These are phyloP conservation scores for Saccharomycopsis sp. DNA, from an alignment of 805 yeast genomes.

Conservation along the genomic window DNA sequence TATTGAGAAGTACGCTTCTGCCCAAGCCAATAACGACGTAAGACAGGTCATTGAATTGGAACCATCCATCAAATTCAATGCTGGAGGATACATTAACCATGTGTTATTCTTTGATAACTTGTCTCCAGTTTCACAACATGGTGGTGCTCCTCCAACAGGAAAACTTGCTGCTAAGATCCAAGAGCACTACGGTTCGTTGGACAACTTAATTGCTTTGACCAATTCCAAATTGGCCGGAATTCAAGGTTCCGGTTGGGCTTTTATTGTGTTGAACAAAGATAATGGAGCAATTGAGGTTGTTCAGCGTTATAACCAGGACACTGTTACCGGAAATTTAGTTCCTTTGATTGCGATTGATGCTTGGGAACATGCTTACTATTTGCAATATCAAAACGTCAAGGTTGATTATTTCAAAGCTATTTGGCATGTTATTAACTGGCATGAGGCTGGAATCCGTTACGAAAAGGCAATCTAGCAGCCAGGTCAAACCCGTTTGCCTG, in stretches of 20 bases:
- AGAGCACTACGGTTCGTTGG: conserved; percentile 39
- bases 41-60: conserved; percentile 37
- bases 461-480: neutral
- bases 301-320: conserved; percentile 43
- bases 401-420: conserved; percentile 44
- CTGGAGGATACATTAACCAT: conserved; percentile 47
- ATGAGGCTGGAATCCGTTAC: conserved; percentile 35
- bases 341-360: conserved; percentile 47
- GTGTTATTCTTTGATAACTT: conserved; percentile 44
- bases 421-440: conserved; percentile 47
- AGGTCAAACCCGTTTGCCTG: neutral
- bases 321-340: conserved; percentile 37
- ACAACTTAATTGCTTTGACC: conserved; percentile 33
- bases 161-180: conserved; percentile 30
- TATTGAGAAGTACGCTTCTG: conserved; percentile 34
- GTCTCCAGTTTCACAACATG: conserved; percentile 34
- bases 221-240: conserved; percentile 34
- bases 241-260: conserved; percentile 52
- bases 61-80: conserved; percentile 42
- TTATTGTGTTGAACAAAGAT: conserved; percentile 38
- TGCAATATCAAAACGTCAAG: conserved; percentile 46
- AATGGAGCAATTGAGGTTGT: conserved; percentile 36
- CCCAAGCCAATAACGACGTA: conserved; percentile 34
- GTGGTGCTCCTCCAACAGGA: conserved; percentile 28
- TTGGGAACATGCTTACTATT: conserved; percentile 50